These are phyloP conservation scores for Aspergillus neotritici DNA, from an alignment of 2,329 filamentous ascomycete species.

Conservation along the genomic window DNA sequence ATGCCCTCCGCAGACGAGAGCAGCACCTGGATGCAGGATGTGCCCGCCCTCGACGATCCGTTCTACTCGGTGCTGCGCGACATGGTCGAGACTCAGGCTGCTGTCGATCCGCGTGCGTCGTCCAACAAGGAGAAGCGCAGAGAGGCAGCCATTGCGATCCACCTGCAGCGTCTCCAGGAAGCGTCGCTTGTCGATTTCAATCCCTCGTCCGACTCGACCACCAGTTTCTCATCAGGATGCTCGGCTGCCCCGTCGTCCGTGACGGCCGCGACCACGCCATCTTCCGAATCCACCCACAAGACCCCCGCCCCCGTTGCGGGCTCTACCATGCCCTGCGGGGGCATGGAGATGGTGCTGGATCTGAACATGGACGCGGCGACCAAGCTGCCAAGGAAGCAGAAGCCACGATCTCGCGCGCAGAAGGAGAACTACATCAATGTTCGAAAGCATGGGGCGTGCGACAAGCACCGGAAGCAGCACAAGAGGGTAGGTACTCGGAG, in stretches of 20 bases:
- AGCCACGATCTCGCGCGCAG: slow-evolving; percentile 37
- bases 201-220: slow-evolving; percentile 25
- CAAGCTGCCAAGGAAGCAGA: slow-evolving; percentile 39
- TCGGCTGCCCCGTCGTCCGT: slow-evolving; percentile 12
- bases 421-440: slow-evolving; percentile 41
- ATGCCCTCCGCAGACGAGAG: slow-evolving; percentile 1
- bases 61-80: slow-evolving; percentile 22
- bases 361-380: slow-evolving; percentile 40
- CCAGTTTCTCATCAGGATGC: slow-evolving; percentile 17
- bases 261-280: slow-evolving; percentile 17
- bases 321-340: slow-evolving; percentile 17
- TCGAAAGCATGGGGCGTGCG: slow-evolving; percentile 39
- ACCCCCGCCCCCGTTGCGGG: slow-evolving; percentile 13
- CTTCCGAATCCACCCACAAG: slow-evolving; percentile 10
- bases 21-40: slow-evolving; percentile 10
- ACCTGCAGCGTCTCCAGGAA: slow-evolving; percentile 35
- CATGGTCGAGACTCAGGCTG: slow-evolving; percentile 35
- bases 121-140: slow-evolving; percentile 38
- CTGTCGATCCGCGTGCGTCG: slow-evolving; percentile 27
- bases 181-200: slow-evolving; percentile 23
- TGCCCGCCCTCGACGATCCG: slow-evolving; percentile 9
- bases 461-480: slow-evolving; percentile 41
- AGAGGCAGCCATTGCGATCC: slow-evolving; percentile 38
- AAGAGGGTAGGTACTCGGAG: slow-evolving; percentile 31
- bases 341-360: slow-evolving; percentile 37